Conservation (phyloP, 2,329 filamentous ascomycete species). For the Colletotrichum cordylinicola region DNA sequence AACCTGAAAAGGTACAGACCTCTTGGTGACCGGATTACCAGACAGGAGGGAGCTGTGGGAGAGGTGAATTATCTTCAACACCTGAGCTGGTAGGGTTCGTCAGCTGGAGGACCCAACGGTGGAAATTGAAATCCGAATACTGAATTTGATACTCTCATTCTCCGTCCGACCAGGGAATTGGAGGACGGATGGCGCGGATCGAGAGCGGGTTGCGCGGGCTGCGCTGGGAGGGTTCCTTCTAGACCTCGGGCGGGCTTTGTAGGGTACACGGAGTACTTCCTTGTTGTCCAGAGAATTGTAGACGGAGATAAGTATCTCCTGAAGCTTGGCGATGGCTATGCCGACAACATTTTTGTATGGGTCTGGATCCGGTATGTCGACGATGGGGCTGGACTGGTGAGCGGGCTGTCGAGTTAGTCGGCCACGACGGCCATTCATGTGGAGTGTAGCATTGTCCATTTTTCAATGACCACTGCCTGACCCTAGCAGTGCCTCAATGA, state of each 20-base stretch:
- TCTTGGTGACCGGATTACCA: constrained; percentile 64
- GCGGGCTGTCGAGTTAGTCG: constrained; percentile 7
- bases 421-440: not conserved
- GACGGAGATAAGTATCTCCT: constrained; percentile 58
- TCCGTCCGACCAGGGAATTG: constrained; percentile 54
- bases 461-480: not conserved
- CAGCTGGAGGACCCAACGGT: not conserved
- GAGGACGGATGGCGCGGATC: constrained; percentile 19
- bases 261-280: constrained; percentile 51
- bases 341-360: constrained; percentile 22
- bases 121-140: constrained; percentile 37
- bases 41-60: constrained; percentile 64
- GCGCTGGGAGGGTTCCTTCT: not conserved
- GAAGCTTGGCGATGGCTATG: constrained; percentile 56
- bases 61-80: constrained; percentile 64
- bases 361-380: not conserved
- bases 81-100: constrained; percentile 46
- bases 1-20: constrained; percentile 44
- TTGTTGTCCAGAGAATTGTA: constrained; percentile 52
- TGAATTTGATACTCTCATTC: constrained; percentile 57
- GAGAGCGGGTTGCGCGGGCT: not conserved
- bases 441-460: constrained; percentile 14
- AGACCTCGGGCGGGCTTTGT: constrained; percentile 40
- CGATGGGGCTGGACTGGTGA: not conserved
- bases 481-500: not conserved